Evolutionary conservation across 176 grass and related monocot genomes (phyloP), one percentile per base, ranked within the genome.

Genomic region (Zoysia pacifica): DNA sequence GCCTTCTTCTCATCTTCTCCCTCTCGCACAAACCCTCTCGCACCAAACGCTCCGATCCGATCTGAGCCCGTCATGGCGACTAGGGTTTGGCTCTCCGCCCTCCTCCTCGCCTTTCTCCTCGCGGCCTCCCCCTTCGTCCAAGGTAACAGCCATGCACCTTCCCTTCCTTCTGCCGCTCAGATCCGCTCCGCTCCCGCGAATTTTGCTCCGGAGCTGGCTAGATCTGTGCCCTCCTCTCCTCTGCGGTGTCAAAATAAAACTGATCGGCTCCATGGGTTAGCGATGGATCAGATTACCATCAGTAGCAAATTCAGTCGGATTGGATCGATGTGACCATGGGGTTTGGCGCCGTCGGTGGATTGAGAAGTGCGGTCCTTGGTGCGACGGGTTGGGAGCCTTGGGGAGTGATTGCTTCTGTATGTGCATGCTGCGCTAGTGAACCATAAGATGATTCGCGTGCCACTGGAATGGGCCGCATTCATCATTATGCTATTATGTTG

Each of bases 1-100:
- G 9, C 9, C 53, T 2, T 0, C 38, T 28, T 28, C 28, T 28
- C 28, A 28, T 28, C 47, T 11, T 53, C 48, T 19, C 36, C 49
- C 20, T 53, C 28, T 18, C 37, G 50, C 52, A 48, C 66, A 84
- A 84, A 62, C 54, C 37, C 59, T 49, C 43, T 49, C 49, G 36
- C 77, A 0, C 67, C 11, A 44, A 36, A 6, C 62, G 36, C 62
- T 49, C 76, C 70, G 86, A 89, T 88, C 87, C 82, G 87, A 89
- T 85, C 87, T 76, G 71, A 28, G 54, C 55, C n/a, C 54, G 80
- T 88, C 79, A 94, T 94, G 95, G 81, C 77, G 76, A 82, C 70
- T 93, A 97, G 95, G 95, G 92, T 94, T 91, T 93, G 77, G 65
- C 48, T 90, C 85, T 46, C 87, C 43, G 79, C 88, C 19, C 54